Percentiles rank a stretch among this genome's conserved stretches.
These are phyloP conservation scores for Amesomyces nigricolor DNA, from an alignment of 2,329 filamentous ascomycete species.

Conservation along the genomic window DNA sequence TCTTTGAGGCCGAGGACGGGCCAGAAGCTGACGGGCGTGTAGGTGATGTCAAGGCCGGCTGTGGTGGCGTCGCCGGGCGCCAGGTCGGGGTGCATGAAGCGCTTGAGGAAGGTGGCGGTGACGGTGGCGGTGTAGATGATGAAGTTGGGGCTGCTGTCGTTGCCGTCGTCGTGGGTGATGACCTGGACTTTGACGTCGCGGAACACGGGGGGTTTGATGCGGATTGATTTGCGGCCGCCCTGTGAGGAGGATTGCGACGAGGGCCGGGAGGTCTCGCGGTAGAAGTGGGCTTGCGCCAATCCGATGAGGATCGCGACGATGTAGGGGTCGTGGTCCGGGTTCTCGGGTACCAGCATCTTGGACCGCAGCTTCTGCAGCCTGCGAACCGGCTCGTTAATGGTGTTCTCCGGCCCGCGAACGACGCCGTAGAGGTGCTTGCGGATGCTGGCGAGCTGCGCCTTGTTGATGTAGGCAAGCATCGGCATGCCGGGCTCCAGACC, in stretches of 20 bases:
- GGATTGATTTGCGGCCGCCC: slow-evolving; percentile 14
- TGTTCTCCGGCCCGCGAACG: slow-evolving; percentile 35
- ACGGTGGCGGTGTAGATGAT: slow-evolving; percentile 49
- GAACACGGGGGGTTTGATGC: slow-evolving; percentile 33
- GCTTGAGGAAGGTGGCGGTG: slow-evolving; percentile 43
- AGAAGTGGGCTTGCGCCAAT: slow-evolving; percentile 53
- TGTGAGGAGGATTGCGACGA: slow-evolving; percentile 24
- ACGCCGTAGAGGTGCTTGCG: slow-evolving; percentile 45
- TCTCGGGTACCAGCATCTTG: slow-evolving; percentile 42
- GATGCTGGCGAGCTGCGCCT: slow-evolving; percentile 41
- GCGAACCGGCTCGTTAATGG: slow-evolving; percentile 43
- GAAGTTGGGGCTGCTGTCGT: slow-evolving; percentile 38
- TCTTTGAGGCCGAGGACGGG: slow-evolving; percentile 51
- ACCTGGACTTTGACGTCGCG: slow-evolving; percentile 46
- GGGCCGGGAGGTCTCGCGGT: slow-evolving; percentile 28
- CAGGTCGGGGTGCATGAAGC: slow-evolving; percentile 45
- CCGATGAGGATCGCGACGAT: slow-evolving; percentile 48
- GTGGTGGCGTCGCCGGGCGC: slow-evolving; percentile 31
- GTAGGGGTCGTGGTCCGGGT: slow-evolving; percentile 48
- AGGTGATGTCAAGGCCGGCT: slow-evolving; percentile 41
- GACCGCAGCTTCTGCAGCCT: slow-evolving; percentile 43
- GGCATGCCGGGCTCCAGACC: slow-evolving; percentile 28
- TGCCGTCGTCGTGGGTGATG: slow-evolving; percentile 45
- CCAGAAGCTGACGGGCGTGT: slow-evolving; percentile 47
- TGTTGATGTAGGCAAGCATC: slow-evolving; percentile 44